phyloP scores from a whole-genome alignment of 1,284 basidiomycete genomes.

The Phellinidium pouzarii region DNA sequence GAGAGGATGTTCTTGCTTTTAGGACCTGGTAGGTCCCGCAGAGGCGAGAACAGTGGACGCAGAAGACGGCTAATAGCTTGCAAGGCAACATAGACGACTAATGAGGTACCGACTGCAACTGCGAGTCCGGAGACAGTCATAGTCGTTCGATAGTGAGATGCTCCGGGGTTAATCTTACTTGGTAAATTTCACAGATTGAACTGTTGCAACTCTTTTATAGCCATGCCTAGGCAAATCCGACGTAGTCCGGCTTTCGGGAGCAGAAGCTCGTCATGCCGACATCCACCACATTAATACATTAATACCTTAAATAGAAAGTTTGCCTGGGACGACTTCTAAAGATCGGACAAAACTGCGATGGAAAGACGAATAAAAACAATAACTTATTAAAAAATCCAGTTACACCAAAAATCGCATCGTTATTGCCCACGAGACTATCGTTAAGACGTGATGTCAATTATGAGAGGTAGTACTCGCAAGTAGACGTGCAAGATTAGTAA shows the following conservation, averaged over 20 bases:
- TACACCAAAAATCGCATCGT: neutral
- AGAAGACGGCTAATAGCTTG: constrained; percentile 2
- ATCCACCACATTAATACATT: too few relatives aligned
- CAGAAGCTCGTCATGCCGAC: too few relatives aligned
- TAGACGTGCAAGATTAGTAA: constrained; percentile 20
- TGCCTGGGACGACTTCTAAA: too few relatives aligned
- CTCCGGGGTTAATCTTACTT: neutral
- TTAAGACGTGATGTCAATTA: neutral
- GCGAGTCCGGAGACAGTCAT: neutral
- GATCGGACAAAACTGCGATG: too few relatives aligned
- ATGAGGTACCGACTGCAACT: neutral
- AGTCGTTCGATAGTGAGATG: neutral
- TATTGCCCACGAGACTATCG: neutral
- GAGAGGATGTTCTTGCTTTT: constrained; percentile 17
- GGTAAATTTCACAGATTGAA: neutral
- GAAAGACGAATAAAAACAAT: too few relatives aligned
- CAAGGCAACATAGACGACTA: neutral
- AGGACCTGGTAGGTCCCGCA: constrained; percentile 20
- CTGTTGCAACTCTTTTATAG: too few relatives aligned
- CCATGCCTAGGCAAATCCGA: too few relatives aligned
- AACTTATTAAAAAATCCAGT: neutral
- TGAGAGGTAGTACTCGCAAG: neutral
- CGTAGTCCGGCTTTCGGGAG: too few relatives aligned
- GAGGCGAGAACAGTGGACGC: constrained; percentile 17
- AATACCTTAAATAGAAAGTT: too few relatives aligned